Evolutionary conservation across 495 filamentous ascomycete species (phyloP), one percentile per base, ranked within the genome.

Genomic region (Aspergillus leporis): DNA sequence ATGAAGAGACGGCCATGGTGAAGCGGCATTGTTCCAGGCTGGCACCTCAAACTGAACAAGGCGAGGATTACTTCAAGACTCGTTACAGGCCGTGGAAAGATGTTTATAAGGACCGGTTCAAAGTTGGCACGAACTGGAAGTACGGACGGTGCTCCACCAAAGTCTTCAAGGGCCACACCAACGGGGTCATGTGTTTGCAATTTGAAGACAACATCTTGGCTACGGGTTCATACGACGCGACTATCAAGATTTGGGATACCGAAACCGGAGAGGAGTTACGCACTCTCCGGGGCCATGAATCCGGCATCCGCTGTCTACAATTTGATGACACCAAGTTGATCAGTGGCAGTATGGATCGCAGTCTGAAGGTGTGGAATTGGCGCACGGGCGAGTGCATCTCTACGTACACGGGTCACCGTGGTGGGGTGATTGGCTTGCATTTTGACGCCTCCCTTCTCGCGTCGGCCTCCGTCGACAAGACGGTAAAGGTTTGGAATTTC

Each of bases 331-430:
- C 82, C 51, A 93, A 93, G 71, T 80, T 97, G 51, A 92, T 96
- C 68, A 93, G 88, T 38, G 92, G 90, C 22, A 87, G 87, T 61
- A 73, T 96, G 50, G 92, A 97, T 67, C 73, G 82, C 54, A 95
- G 85, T 18, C 74, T 99, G 55, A 90, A 90, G 69, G 84, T 98
- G 30, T 99, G 94, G 95, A 96, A 98, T 63, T 98, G 93, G 92
- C 83, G 89, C 41, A 97, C 92, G 0, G 94, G 94, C 45, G 85
- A 90, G 64, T 95, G 90, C 66, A 81, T 97, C 45, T 90, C 88
- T 14, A 96, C 87, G 1, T 86, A 92, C 36, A 81, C 81, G 9
- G 87, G 87, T 5, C 94, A 98, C 67, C 83, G 79, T 9, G 87
- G 82, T 41, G 93, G 92, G 13, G 85, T 99, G 19, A 88, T 98